Evolutionary conservation across 768 basidiomycete species (phyloP).

Genomic region (Russula foetens): DNA sequence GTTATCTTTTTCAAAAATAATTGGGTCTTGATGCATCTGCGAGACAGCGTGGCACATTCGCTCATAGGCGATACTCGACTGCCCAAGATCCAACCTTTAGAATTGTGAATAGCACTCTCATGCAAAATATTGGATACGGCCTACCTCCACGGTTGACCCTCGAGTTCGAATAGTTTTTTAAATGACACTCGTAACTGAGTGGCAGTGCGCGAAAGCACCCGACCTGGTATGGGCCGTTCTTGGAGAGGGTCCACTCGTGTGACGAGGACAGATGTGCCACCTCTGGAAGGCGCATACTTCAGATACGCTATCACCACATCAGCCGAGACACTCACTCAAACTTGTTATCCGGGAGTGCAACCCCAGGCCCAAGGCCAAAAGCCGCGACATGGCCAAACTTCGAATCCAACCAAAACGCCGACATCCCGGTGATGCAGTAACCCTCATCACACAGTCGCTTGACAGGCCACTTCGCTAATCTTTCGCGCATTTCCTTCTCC

Average conservation of each 20-base stretch:
- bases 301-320: conserved; percentile 2
- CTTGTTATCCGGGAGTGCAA: conserved; percentile 52
- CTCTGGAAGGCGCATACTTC: conserved; percentile 32
- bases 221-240: conserved; percentile 46
- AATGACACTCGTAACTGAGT: conserved; percentile 56
- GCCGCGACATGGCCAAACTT: conserved; percentile 58
- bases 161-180: conserved; percentile 37
- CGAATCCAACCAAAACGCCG: conserved; percentile 60
- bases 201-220: conserved; percentile 40
- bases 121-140: not conserved
- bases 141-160: conserved; percentile 43
- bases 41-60: conserved; percentile 64
- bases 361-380: conserved; percentile 57
- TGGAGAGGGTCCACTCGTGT: conserved; percentile 54
- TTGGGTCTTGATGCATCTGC: conserved; percentile 47
- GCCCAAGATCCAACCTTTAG: conserved; percentile 55
- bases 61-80: conserved; percentile 53
- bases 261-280: conserved; percentile 61
- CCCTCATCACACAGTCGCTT: conserved; percentile 57
- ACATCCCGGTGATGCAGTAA: conserved; percentile 58
- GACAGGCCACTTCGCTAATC: conserved; percentile 61
- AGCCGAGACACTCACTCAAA: conserved; percentile 48
- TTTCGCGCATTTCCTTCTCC: conserved; percentile 48
- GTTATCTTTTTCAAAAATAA: conserved; percentile 29
- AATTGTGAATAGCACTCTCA: not conserved